These are phyloP conservation scores for Suillus clintonianus DNA, from an alignment of 768 basidiomycete species.

Conservation along the genomic window DNA sequence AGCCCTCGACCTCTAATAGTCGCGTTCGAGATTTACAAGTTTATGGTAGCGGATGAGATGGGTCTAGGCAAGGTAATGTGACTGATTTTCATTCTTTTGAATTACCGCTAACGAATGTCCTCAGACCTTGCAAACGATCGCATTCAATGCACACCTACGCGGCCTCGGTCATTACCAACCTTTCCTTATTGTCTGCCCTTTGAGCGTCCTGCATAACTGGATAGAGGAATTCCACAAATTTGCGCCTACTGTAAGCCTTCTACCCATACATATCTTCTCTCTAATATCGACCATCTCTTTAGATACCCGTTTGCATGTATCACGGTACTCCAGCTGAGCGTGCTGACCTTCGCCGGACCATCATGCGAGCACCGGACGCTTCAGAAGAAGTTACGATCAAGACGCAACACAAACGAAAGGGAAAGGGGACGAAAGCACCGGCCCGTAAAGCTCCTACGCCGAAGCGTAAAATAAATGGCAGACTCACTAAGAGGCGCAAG, in stretches of 20 bases:
- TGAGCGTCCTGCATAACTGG: conserved; percentile 95
- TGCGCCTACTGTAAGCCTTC: conserved; percentile 66
- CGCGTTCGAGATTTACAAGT: conserved; percentile 4
- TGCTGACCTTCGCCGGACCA: conserved; percentile 71
- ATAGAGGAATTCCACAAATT: conserved; percentile 81
- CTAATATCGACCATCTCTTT: neutral
- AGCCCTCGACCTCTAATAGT: conserved; percentile 25
- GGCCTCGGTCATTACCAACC: conserved; percentile 69
- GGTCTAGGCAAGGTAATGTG: conserved; percentile 76
- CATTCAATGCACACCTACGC: conserved; percentile 89
- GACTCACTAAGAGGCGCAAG: conserved; percentile 24
- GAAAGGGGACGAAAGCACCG: conserved; percentile 15
- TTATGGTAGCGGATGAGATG: conserved; percentile 86
- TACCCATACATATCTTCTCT: neutral
- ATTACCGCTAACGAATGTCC: conserved; percentile 6
- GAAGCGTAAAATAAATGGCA: conserved; percentile 11
- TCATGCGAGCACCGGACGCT: conserved; percentile 44
- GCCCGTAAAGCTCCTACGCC: conserved; percentile 10
- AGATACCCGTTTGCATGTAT: conserved; percentile 90
- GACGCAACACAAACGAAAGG: conserved; percentile 19
- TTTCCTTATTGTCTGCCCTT: conserved; percentile 88
- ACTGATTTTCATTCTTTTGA: neutral
- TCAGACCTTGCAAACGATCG: conserved; percentile 93
- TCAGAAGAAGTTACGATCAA: conserved; percentile 25
- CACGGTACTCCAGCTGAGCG: conserved; percentile 84